Conservation (phyloP, 352 stramenopile genomes). For the Thalassiosira pacifica region DNA sequence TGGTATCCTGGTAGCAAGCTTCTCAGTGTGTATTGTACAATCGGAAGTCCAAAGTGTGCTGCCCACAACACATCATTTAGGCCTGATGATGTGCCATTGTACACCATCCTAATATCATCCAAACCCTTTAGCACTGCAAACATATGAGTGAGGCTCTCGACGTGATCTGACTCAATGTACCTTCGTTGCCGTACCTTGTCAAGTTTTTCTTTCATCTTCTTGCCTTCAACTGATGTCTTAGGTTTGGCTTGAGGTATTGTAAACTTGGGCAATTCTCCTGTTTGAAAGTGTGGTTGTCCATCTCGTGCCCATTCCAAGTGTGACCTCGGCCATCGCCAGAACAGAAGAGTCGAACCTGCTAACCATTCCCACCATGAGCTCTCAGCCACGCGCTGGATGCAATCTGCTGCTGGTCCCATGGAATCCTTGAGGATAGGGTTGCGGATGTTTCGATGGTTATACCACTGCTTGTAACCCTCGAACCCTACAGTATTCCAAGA, state of each 20-base stretch:
- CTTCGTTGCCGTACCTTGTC: not conserved
- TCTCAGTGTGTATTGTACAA: constrained; percentile 14
- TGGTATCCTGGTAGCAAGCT: constrained; percentile 23
- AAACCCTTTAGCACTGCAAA: constrained; percentile 31
- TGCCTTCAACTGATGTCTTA: not conserved
- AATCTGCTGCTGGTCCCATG: not conserved
- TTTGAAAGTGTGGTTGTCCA: constrained; percentile 25
- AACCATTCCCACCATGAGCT: constrained; percentile 30
- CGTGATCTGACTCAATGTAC: constrained; percentile 17
- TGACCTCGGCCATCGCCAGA: constrained; percentile 27
- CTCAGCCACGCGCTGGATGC: not conserved
- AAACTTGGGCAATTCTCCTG: not conserved
- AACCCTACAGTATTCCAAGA: not conserved
- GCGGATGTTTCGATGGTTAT: not conserved
- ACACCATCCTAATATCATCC: constrained; percentile 63
- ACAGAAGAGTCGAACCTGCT: constrained; percentile 13
- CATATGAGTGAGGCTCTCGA: too few species aligned
- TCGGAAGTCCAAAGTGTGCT: constrained; percentile 49
- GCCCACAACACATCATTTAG: constrained; percentile 54
- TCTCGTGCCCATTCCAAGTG: not conserved
- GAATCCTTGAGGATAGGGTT: not conserved
- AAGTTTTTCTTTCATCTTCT: constrained; percentile 20
- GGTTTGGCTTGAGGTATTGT: not conserved
- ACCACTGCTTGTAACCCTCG: not conserved
- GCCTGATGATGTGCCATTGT: constrained; percentile 45